Evolutionary conservation across 352 stramenopile species (phyloP).

Genomic region (Phytophthora pini): DNA sequence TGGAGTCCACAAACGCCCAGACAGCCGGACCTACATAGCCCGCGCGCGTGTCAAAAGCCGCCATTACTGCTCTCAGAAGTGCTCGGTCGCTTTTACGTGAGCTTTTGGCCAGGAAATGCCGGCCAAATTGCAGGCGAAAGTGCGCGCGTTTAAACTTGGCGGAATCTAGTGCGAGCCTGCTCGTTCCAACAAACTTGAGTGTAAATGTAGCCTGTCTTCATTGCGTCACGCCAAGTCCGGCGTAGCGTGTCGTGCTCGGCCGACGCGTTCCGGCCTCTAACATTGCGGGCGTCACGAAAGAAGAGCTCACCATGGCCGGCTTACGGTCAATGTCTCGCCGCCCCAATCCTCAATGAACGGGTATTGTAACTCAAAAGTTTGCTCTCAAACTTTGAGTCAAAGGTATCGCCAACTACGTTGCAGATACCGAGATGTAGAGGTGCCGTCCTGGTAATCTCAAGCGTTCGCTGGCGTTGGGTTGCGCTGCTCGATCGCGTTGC

Average conservation of each 20-base stretch:
- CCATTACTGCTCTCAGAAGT: constrained; percentile 36
- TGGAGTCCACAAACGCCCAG: constrained; percentile 14
- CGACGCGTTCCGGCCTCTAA: constrained; percentile 1
- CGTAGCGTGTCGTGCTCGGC: constrained; percentile 12
- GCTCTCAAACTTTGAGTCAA: background rate
- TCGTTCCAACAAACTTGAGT: constrained; percentile 25
- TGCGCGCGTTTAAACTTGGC: background rate
- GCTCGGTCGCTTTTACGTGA: constrained; percentile 25
- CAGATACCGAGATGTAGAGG: constrained; percentile 31
- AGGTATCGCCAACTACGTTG: constrained; percentile 9
- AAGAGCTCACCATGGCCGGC: background rate
- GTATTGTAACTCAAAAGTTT: constrained; percentile 3
- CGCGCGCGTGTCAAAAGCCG: constrained; percentile 34
- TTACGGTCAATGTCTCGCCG: constrained; percentile 5
- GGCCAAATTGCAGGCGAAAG: constrained; percentile 9
- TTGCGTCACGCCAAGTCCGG: constrained; percentile 29
- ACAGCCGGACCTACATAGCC: constrained; percentile 31
- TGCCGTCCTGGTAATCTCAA: constrained; percentile 35
- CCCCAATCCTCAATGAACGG: constrained; percentile 22
- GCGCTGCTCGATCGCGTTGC: constrained; percentile 23
- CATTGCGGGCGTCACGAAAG: constrained; percentile 32
- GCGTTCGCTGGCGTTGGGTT: constrained; percentile 25
- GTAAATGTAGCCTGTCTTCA: constrained; percentile 11
- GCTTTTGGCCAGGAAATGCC: constrained; percentile 32
- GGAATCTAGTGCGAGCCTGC: constrained; percentile 10